Percentiles rank a stretch among this genome's conserved stretches.
Conservation (phyloP, 192 early-diverging fungal species). For the Gaertneriomyces sp. region DNA sequence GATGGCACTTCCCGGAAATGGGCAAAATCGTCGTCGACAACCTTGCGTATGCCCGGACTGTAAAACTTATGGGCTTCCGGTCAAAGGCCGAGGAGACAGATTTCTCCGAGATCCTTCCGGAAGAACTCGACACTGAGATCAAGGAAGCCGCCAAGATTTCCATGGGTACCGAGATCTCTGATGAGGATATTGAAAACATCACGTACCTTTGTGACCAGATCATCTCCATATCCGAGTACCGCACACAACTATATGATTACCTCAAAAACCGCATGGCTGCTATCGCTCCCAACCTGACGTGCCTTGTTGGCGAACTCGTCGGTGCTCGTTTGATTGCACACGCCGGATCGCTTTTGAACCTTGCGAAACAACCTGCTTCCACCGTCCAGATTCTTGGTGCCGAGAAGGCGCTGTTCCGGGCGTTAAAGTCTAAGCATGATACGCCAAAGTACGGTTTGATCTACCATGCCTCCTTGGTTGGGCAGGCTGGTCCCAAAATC, state of each 20-base stretch:
- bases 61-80: constrained; percentile 90
- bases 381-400: constrained; percentile 98
- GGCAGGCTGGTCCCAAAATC: constrained; percentile 87
- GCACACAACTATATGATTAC: constrained; percentile 93
- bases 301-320: constrained; percentile 91
- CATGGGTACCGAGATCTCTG: constrained; percentile 97
- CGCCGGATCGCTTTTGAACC: constrained; percentile 93
- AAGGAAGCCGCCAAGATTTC: constrained; percentile 98
- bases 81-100: constrained; percentile 75
- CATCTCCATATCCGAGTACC: constrained; percentile 91
- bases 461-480: constrained; percentile 95
- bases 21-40: constrained; percentile 94
- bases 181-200: constrained; percentile 97
- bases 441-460: constrained; percentile 98
- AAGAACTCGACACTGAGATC: constrained; percentile 85
- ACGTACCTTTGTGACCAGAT: constrained; percentile 91
- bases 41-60: constrained; percentile 83
- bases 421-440: constrained; percentile 93
- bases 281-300: constrained; percentile 63
- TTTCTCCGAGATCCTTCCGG: constrained; percentile 79
- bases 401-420: constrained; percentile 98
- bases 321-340: constrained; percentile 96
- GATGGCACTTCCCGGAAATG: constrained; percentile 99
- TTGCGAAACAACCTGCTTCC: constrained; percentile 95
- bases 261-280: constrained; percentile 92